Base-by-base conservation (phyloP, 768 basidiomycete genomes). In the Boletellus ananiceps region DNA sequence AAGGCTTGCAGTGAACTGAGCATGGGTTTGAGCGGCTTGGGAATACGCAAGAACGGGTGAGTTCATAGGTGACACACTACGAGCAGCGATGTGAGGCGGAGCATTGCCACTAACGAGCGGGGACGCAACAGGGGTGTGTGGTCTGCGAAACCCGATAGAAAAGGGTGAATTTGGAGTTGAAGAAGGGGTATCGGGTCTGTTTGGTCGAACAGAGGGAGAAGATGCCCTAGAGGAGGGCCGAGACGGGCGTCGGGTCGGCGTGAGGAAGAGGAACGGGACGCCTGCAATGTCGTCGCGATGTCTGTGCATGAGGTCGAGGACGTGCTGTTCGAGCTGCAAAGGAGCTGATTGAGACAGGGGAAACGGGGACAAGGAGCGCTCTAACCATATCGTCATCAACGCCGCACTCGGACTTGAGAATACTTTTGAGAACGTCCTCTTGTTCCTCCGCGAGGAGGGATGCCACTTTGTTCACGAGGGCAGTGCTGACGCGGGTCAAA, bases 251-350 rank as follows among this genome's bases (percentile, higher is more conserved):
- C 84, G 77, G 29, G 83, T 87, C 18, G 87, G 86, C 5, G 87
- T 91, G 42, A 92, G 73, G 69, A 86, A 88, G 48, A 90, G 71
- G 64, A 92, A 92, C 0, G 88, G 88, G 6, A 89, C 84, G 16
- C 86, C 86, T 12, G 84, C 82, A 35, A 86, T 72, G 72, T 90
- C 85, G 76, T 95, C 93, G 53, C 82, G 78, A 67, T 93, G 89
- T 69, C 88, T 87, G 71, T 97, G 94, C 94, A 97, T 96, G 54
- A 96, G 79, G 63, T 95, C 92, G 16, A 97, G 74, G 50, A 93
- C 89, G 63, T 84, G 81, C 59, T 93, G 88, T 63, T 96, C 93
- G 54, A 92, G 73, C 86, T 90, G 58, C 5, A 44, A 51, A 51
- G 58, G 51, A 52, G 38, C 46, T 39, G 47, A 46, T 52, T 53